phyloP scores from a whole-genome alignment of 371 early-diverging fungal species.

The Haplosporangium sp. region DNA sequence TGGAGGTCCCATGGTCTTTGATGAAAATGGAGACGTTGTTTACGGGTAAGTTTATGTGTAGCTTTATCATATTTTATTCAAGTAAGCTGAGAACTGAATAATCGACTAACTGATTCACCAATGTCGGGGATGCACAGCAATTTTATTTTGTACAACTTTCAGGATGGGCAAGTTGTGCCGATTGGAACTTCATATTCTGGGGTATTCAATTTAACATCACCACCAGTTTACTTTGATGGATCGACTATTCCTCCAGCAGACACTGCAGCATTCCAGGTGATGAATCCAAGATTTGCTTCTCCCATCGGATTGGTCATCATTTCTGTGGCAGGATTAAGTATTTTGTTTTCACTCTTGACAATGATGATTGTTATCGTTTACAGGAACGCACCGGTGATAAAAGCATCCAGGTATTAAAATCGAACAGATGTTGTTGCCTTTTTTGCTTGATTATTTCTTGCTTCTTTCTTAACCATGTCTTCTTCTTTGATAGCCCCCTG shows the following conservation, averaged over 20 bases:
- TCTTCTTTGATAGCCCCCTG: slow-evolving; percentile 57
- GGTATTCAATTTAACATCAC: slow-evolving; percentile 56
- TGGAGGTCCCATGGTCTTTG: slow-evolving; percentile 68
- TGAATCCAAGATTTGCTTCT: slow-evolving; percentile 64
- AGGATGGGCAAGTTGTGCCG: slow-evolving; percentile 54
- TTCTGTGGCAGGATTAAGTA: slow-evolving; percentile 59
- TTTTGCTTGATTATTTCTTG: background rate
- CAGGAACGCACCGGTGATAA: slow-evolving; percentile 65
- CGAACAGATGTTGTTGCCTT: background rate
- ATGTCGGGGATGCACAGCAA: slow-evolving; percentile 49
- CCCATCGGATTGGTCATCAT: slow-evolving; percentile 60
- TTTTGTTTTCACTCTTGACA: slow-evolving; percentile 59
- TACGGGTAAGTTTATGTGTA: slow-evolving; percentile 54
- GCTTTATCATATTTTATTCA: background rate
- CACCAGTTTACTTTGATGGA: slow-evolving; percentile 68
- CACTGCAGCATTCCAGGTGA: slow-evolving; percentile 61
- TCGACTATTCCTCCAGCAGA: slow-evolving; percentile 63
- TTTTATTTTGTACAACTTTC: slow-evolving; percentile 67
- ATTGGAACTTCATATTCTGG: slow-evolving; percentile 65
- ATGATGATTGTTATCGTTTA: slow-evolving; percentile 61
- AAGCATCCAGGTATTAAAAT: slow-evolving; percentile 65
- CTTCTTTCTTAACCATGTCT: background rate
- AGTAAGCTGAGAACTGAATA: no score
- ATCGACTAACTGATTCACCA: no score
- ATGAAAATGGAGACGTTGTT: slow-evolving; percentile 66